A percentile compares a stretch with the other conserved stretches of the same genome.
phyloP scores from a whole-genome alignment of 805 yeast genomes.

The Wickerhamiella sorbophila region DNA sequence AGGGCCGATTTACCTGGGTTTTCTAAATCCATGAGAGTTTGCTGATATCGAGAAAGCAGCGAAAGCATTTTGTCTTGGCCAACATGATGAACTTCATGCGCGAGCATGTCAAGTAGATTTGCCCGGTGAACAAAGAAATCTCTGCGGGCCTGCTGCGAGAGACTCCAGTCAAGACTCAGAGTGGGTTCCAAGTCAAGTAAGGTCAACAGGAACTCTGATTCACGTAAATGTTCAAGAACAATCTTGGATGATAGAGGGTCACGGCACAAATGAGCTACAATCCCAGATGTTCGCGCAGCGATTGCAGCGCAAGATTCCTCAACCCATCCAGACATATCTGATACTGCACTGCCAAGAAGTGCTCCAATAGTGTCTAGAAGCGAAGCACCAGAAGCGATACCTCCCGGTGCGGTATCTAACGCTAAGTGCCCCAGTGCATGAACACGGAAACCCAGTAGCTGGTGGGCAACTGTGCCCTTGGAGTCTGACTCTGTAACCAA shows the following conservation, averaged over 20 bases:
- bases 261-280: constrained; percentile 47
- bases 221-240: constrained; percentile 40
- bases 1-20: constrained; percentile 48
- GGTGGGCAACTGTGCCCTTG: constrained; percentile 49
- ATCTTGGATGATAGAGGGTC: constrained; percentile 39
- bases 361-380: constrained; percentile 40
- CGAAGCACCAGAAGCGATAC: constrained; percentile 40
- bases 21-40: constrained; percentile 34
- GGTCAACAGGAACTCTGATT: constrained; percentile 36
- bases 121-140: constrained; percentile 49
- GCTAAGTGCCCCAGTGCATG: constrained; percentile 39
- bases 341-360: constrained; percentile 36
- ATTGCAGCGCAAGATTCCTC: constrained; percentile 38
- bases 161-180: constrained; percentile 31
- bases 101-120: constrained; percentile 45
- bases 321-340: constrained; percentile 19
- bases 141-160: background rate
- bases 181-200: constrained; percentile 40
- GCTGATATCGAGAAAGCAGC: constrained; percentile 38
- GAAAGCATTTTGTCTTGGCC: constrained; percentile 34
- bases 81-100: constrained; percentile 57
- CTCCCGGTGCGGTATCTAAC: constrained; percentile 31
- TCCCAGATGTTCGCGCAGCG: constrained; percentile 27
- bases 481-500: constrained; percentile 26
- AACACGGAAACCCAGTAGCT: constrained; percentile 59